A percentile compares a stretch with the other conserved stretches of the same genome.
Conservation (phyloP, 2,329 filamentous ascomycete genomes). For the Phaeosphaeriaceae sp. region DNA sequence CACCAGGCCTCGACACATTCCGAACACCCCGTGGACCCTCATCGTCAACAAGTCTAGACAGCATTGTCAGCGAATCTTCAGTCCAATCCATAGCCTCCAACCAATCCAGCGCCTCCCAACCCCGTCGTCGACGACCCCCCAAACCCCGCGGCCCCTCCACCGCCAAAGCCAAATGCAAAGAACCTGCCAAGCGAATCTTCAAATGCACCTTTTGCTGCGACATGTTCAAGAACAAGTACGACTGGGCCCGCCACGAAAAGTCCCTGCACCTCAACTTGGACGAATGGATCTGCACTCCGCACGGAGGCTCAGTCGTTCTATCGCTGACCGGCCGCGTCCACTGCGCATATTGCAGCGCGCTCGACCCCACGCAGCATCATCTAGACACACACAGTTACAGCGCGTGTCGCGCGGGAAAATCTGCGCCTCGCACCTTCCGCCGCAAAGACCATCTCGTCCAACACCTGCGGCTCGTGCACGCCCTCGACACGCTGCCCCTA, state of each 20-base stretch:
- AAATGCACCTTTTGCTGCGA: constrained; percentile 42
- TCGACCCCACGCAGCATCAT: constrained; percentile 61
- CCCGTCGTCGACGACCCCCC: constrained; percentile 31
- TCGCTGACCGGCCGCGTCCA: constrained; percentile 59
- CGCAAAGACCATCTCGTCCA: constrained; percentile 67
- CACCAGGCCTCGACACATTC: constrained; percentile 26
- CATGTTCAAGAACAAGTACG: constrained; percentile 37
- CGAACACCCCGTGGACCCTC: constrained; percentile 48
- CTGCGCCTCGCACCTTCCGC: constrained; percentile 65
- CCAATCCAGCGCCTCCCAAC: constrained; percentile 48
- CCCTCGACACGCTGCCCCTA: constrained; percentile 62
- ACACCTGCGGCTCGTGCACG: constrained; percentile 63
- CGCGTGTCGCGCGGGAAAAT: constrained; percentile 67
- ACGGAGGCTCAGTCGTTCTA: constrained; percentile 60
- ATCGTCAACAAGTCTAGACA: constrained; percentile 51
- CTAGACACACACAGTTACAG: constrained; percentile 63
- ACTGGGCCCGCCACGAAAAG: constrained; percentile 38
- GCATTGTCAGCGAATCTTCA: constrained; percentile 55
- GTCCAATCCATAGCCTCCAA: constrained; percentile 55
- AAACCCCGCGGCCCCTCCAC: constrained; percentile 12
- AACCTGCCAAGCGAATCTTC: constrained; percentile 24
- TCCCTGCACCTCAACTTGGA: constrained; percentile 35
- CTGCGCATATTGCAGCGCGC: constrained; percentile 62
- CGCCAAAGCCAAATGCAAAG: constrained; percentile 10
- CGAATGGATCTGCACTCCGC: constrained; percentile 59